A percentile compares a stretch with the other conserved stretches of the same genome.
phyloP scores from a whole-genome alignment of 1,139 yeast species.

The Yamadazyma membranifaciens region DNA sequence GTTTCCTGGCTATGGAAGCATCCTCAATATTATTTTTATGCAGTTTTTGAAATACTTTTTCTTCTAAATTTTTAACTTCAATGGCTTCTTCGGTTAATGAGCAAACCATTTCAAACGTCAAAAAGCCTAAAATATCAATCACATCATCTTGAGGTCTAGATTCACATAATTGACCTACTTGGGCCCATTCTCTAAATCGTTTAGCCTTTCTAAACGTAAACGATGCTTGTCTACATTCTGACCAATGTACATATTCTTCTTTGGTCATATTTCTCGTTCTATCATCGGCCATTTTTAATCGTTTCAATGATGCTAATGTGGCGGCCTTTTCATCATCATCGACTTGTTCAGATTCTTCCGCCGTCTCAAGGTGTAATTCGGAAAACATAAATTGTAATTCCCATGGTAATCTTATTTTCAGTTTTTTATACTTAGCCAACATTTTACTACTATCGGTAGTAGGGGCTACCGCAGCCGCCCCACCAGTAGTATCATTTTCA shows the following conservation, averaged over 20 bases:
- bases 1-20: constrained; percentile 26
- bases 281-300: constrained; percentile 91
- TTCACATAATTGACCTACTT: constrained; percentile 78
- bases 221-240: constrained; percentile 96
- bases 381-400: constrained; percentile 90
- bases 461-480: constrained; percentile 25
- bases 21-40: constrained; percentile 22
- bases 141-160: constrained; percentile 95
- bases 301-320: constrained; percentile 77
- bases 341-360: constrained; percentile 73
- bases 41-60: constrained; percentile 37
- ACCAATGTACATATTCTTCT: constrained; percentile 98
- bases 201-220: constrained; percentile 92
- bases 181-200: constrained; percentile 96
- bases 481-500: constrained; percentile 39
- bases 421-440: constrained; percentile 65
- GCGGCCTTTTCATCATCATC: constrained; percentile 93
- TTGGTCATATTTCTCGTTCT: constrained; percentile 91
- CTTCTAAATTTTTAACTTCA: constrained; percentile 72
- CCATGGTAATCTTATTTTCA: constrained; percentile 90
- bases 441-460: constrained; percentile 54
- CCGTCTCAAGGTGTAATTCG: constrained; percentile 83
- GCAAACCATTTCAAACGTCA: constrained; percentile 96
- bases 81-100: constrained; percentile 90
- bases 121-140: constrained; percentile 88